Conservation (phyloP, 192 early-diverging fungal genomes). For the Oehlia diaphana region DNA sequence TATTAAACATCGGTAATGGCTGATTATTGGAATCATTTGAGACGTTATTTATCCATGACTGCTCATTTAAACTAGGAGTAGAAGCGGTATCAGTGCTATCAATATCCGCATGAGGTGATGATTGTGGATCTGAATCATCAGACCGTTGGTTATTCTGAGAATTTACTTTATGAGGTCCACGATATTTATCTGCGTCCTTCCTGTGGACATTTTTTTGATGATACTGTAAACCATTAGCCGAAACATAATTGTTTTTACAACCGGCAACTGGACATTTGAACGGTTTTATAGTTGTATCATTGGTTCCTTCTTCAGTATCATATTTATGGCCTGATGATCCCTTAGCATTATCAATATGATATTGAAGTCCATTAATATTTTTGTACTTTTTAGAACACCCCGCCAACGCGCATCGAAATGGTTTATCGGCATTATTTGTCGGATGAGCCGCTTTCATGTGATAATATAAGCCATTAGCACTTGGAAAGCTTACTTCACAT, state of each 20-base stretch:
- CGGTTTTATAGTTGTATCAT: constrained; percentile 22
- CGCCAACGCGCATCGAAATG: constrained; percentile 67
- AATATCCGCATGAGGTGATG: neutral
- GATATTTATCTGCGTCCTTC: constrained; percentile 7
- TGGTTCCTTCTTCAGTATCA: constrained; percentile 1
- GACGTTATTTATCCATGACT: neutral
- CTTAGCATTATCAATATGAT: constrained; percentile 63
- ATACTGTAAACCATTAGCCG: constrained; percentile 42
- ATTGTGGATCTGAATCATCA: neutral
- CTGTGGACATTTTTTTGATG: constrained; percentile 25
- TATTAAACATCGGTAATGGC: neutral
- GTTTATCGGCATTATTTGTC: constrained; percentile 37
- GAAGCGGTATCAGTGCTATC: neutral
- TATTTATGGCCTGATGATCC: constrained; percentile 8
- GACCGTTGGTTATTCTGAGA: neutral
- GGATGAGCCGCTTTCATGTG: constrained; percentile 43
- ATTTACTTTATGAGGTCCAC: neutral
- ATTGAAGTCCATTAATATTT: constrained; percentile 83
- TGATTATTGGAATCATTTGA: neutral
- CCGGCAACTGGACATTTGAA: constrained; percentile 40
- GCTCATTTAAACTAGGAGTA: neutral
- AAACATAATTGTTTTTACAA: constrained; percentile 45
- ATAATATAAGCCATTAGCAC: constrained; percentile 42
- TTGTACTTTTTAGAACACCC: constrained; percentile 75
- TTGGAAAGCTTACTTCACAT: constrained; percentile 32